phyloP scores from a whole-genome alignment of 352 stramenopile species.

The Phytophthora citrophthora region DNA sequence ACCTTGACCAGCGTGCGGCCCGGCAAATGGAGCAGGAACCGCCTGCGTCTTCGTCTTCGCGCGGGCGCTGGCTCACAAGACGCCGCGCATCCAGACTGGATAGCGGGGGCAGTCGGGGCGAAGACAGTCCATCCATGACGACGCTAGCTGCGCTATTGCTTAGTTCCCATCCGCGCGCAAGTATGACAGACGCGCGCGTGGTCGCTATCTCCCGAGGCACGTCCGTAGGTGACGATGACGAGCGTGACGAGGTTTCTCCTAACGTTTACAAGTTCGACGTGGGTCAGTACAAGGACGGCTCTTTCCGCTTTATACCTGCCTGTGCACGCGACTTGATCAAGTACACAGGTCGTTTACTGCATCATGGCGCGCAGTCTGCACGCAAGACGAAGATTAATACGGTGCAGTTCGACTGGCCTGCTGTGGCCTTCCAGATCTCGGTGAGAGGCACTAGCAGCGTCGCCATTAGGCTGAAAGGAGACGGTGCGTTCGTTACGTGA shows the following conservation, averaged over 20 bases:
- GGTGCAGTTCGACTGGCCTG: conserved; percentile 88
- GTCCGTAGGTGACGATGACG: conserved; percentile 45
- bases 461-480: conserved; percentile 83
- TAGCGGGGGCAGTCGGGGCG: conserved; percentile 24
- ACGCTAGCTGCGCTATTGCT: conserved; percentile 26
- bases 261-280: conserved; percentile 86
- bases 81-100: conserved; percentile 19
- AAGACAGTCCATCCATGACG: conserved; percentile 21
- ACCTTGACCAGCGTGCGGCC: not conserved
- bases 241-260: conserved; percentile 25
- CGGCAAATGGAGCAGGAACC: conserved; percentile 26
- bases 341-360: conserved; percentile 75
- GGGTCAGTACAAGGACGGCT: conserved; percentile 74
- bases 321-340: conserved; percentile 75
- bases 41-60: conserved; percentile 10
- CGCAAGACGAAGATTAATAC: conserved; percentile 87
- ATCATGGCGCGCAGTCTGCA: conserved; percentile 63
- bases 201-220: conserved; percentile 38
- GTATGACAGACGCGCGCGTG: conserved; percentile 30
- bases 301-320: conserved; percentile 71
- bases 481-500: conserved; percentile 51
- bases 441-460: conserved; percentile 67
- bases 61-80: conserved; percentile 30
- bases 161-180: conserved; percentile 27
- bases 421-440: conserved; percentile 67